These are phyloP conservation scores for Solanum corneliomulleri DNA, from an alignment of 257 asterid genomes.

Conservation along the genomic window DNA sequence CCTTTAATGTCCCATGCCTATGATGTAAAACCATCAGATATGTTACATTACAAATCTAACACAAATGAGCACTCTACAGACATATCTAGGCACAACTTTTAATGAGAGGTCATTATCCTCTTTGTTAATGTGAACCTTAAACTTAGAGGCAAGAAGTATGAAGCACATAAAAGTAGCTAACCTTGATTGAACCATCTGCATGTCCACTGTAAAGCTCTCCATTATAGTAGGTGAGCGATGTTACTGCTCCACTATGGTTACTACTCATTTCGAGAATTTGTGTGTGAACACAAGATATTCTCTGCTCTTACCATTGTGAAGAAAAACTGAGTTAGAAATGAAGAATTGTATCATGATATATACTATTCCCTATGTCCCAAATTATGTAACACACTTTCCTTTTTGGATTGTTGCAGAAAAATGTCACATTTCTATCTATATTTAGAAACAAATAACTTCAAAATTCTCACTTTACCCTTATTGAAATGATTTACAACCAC, in stretches of 20 bases:
- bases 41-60: background rate
- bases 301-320: conserved; percentile 34
- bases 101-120: background rate
- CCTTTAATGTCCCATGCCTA: conserved; percentile 88
- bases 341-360: background rate
- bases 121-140: background rate
- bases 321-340: background rate
- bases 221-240: conserved; percentile 69
- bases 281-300: conserved; percentile 90
- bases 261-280: conserved; percentile 63
- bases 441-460: background rate
- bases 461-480: background rate
- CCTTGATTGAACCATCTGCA: conserved; percentile 88
- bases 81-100: background rate
- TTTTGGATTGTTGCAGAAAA: background rate
- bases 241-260: conserved; percentile 59
- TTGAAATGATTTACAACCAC: background rate
- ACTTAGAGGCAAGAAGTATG: background rate
- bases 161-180: conserved; percentile 7
- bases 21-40: background rate
- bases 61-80: background rate
- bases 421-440: background rate
- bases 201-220: conserved; percentile 76
- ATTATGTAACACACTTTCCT: background rate
- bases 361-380: background rate